A percentile compares a stretch with the other conserved stretches of the same genome.
These are phyloP conservation scores for Fusarium sp. DNA, from an alignment of 2,329 filamentous ascomycete species.

Conservation along the genomic window DNA sequence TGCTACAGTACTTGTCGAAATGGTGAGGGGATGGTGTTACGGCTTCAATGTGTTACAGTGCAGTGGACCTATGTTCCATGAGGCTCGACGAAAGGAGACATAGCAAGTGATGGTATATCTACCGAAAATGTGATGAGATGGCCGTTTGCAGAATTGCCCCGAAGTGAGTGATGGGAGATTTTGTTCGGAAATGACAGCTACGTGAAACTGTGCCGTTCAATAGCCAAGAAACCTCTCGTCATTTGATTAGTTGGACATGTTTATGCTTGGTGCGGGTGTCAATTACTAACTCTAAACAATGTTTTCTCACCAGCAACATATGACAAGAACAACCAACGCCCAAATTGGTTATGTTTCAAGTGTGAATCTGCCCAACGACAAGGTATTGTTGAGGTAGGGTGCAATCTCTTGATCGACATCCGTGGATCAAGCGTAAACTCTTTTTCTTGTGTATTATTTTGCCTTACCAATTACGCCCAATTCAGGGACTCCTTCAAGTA, in stretches of 20 bases:
- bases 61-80: constrained; percentile 9
- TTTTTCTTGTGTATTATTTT: constrained; percentile 3
- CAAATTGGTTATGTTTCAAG: constrained; percentile 28
- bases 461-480: not conserved
- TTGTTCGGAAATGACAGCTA: constrained; percentile 18
- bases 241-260: constrained; percentile 3
- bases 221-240: constrained; percentile 17
- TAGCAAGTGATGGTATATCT: constrained; percentile 6
- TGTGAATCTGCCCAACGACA: not conserved
- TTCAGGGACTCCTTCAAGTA: not conserved
- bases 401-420: constrained; percentile 20
- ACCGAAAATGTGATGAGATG: constrained; percentile 9
- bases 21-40: constrained; percentile 20
- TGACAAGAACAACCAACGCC: constrained; percentile 11
- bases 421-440: constrained; percentile 24
- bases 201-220: constrained; percentile 3
- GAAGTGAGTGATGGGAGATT: not conserved
- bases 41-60: constrained; percentile 22
- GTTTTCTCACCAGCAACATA: constrained; percentile 10
- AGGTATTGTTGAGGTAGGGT: constrained; percentile 24
- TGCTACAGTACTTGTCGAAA: constrained; percentile 1
- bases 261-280: constrained; percentile 2
- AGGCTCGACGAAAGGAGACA: not conserved
- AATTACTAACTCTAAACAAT: constrained; percentile 5
- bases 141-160: constrained; percentile 2